Conservation (phyloP, 2,329 filamentous ascomycete species). For the Bipolaris victoriae region DNA sequence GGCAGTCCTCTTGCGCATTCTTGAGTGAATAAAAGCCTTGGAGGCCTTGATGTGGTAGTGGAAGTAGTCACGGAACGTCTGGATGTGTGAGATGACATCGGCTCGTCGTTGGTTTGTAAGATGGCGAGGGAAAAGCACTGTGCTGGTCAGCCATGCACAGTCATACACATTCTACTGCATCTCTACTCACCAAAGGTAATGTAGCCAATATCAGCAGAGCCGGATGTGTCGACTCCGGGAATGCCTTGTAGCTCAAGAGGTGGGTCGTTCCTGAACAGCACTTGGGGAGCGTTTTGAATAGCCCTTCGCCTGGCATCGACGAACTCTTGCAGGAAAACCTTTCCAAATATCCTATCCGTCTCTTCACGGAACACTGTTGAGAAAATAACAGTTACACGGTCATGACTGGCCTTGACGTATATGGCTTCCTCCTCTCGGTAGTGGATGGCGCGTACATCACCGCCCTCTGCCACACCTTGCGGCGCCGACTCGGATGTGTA, state of each 20-base stretch:
- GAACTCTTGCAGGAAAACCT: constrained; percentile 94
- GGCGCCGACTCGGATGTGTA: constrained; percentile 95
- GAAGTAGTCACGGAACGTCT: constrained; percentile 99
- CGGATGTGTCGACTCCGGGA: constrained; percentile 74
- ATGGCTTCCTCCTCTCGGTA: constrained; percentile 99
- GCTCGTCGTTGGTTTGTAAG: constrained; percentile 87
- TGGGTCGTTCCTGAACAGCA: constrained; percentile 92
- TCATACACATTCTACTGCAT: constrained; percentile 21
- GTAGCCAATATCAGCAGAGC: constrained; percentile 89
- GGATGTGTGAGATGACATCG: constrained; percentile 97
- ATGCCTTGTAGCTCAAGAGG: constrained; percentile 89
- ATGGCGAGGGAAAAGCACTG: constrained; percentile 95
- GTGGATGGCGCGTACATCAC: constrained; percentile 93
- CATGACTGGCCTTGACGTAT: constrained; percentile 96
- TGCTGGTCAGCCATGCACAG: constrained; percentile 21
- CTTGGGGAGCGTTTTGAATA: constrained; percentile 97
- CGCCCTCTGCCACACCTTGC: constrained; percentile 86
- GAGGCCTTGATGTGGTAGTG: constrained; percentile 99
- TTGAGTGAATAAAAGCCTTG: constrained; percentile 98
- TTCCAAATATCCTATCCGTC: constrained; percentile 95
- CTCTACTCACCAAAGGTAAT: constrained; percentile 85
- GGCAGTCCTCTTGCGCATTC: constrained; percentile 96
- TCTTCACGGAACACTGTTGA: constrained; percentile 98
- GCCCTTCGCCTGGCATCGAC: constrained; percentile 93
- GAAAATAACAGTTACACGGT: constrained; percentile 98